Percentiles rank a stretch among this genome's conserved stretches.
Conservation (phyloP, 2,329 filamentous ascomycete genomes). For the Pseudohalonectria lignicola region DNA sequence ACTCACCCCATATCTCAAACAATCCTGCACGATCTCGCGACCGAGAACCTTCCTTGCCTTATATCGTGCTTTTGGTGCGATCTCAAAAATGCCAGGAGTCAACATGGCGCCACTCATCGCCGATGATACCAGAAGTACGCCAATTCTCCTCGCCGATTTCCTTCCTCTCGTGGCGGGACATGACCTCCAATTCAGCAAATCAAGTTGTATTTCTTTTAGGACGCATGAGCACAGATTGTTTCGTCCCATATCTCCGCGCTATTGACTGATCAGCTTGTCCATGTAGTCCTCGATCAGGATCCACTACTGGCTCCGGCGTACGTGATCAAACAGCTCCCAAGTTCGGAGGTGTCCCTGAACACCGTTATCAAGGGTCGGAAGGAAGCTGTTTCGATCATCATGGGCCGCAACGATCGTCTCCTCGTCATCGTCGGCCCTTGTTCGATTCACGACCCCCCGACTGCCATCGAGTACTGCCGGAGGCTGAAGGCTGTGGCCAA, state of each 20-base stretch:
- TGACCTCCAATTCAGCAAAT: too few relatives aligned
- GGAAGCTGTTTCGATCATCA: slow-evolving; percentile 63
- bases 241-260: too few relatives aligned
- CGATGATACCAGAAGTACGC: slow-evolving; percentile 29
- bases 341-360: slow-evolving; percentile 44
- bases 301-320: slow-evolving; percentile 83
- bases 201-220: too few relatives aligned
- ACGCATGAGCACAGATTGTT: too few relatives aligned
- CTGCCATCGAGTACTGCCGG: slow-evolving; percentile 88
- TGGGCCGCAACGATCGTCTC: slow-evolving; percentile 50
- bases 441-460: slow-evolving; percentile 89
- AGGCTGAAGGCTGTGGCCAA: slow-evolving; percentile 70
- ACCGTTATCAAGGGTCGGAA: slow-evolving; percentile 52
- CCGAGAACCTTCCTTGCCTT: too few relatives aligned
- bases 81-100: slow-evolving; percentile 28
- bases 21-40: too few relatives aligned
- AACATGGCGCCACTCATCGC: slow-evolving; percentile 28
- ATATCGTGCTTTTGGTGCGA: too few relatives aligned
- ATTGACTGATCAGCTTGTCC: too few relatives aligned
- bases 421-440: slow-evolving; percentile 84
- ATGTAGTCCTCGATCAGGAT: slow-evolving; percentile 80
- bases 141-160: slow-evolving; percentile 12
- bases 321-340: slow-evolving; percentile 76
- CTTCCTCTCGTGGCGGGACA: too few relatives aligned
- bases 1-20: too few relatives aligned